phyloP scores from a whole-genome alignment of 352 stramenopile genomes.

The Aphanomyces euteiches region DNA sequence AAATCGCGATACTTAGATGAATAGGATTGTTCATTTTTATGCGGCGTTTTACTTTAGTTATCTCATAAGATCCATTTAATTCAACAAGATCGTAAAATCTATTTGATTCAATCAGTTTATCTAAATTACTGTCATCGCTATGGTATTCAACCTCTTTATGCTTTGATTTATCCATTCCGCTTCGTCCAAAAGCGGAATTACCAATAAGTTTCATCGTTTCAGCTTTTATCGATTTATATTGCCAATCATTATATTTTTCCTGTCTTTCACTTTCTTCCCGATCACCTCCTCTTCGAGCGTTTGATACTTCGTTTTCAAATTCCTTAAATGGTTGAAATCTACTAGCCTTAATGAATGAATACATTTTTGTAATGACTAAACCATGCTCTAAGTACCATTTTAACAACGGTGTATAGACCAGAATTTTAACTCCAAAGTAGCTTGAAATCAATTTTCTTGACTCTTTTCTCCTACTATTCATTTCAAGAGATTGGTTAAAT shows the following conservation, averaged over 20 bases:
- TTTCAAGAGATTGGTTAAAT: constrained; percentile 20
- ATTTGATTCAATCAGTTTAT: constrained; percentile 10
- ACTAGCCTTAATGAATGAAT: constrained; percentile 37
- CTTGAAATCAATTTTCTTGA: constrained; percentile 29
- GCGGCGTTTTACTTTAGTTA: constrained; percentile 20
- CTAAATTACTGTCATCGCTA: background rate
- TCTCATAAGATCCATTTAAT: constrained; percentile 25
- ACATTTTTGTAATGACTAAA: constrained; percentile 34
- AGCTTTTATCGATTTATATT: background rate
- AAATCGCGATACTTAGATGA: constrained; percentile 33
- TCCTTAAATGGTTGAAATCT: constrained; percentile 30
- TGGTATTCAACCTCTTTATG: constrained; percentile 31
- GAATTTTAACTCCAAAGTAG: constrained; percentile 38
- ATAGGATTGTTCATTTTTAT: constrained; percentile 33
- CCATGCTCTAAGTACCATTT: constrained; percentile 44
- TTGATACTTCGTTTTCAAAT: constrained; percentile 33
- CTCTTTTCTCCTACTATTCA: background rate
- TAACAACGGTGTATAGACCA: constrained; percentile 40
- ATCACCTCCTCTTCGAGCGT: constrained; percentile 35
- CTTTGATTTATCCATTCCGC: constrained; percentile 33
- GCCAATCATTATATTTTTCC: constrained; percentile 28
- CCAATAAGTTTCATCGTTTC: constrained; percentile 33
- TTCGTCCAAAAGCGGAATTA: constrained; percentile 29
- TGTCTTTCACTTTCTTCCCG: constrained; percentile 25
- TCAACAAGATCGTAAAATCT: constrained; percentile 29